A percentile compares a stretch with the other conserved stretches of the same genome.
These are phyloP conservation scores for Pisolithus tinctorius DNA, from an alignment of 768 basidiomycete genomes.

Conservation along the genomic window DNA sequence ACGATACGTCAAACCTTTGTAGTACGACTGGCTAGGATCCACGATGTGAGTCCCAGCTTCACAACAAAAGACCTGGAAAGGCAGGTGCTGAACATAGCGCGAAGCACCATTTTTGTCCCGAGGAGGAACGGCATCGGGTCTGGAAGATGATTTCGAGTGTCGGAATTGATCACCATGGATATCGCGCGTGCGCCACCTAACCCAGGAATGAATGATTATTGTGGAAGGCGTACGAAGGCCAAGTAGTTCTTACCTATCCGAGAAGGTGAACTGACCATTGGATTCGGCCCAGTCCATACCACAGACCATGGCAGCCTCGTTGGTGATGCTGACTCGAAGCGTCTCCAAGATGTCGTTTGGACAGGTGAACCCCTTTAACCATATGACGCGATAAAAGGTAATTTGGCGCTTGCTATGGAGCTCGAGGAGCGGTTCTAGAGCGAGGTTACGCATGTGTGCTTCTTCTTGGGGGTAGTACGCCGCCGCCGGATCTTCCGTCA, in stretches of 20 bases:
- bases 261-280: conserved; percentile 96
- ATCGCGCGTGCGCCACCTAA: conserved; percentile 93
- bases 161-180: conserved; percentile 98
- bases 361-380: conserved; percentile 99
- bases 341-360: conserved; percentile 97
- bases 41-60: conserved; percentile 97
- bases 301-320: conserved; percentile 96
- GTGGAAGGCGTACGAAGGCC: no score
- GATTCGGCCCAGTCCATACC: conserved; percentile 99
- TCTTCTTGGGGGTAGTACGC: conserved; percentile 97
- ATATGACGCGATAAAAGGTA: conserved; percentile 85
- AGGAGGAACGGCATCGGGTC: conserved; percentile 86
- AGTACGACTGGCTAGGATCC: conserved; percentile 94
- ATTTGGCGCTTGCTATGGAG: conserved; percentile 70
- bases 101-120: conserved; percentile 76
- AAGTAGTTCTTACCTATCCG: conserved; percentile 64
- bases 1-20: conserved; percentile 81
- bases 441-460: conserved; percentile 89
- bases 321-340: conserved; percentile 81
- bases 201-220: neutral
- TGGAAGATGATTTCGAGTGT: conserved; percentile 90
- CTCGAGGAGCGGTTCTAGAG: conserved; percentile 84
- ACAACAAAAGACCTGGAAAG: conserved; percentile 99
- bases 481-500: conserved; percentile 83
- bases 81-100: conserved; percentile 86